phyloP scores from a whole-genome alignment of 2,329 filamentous ascomycete genomes.

The Albifimbria verrucaria region DNA sequence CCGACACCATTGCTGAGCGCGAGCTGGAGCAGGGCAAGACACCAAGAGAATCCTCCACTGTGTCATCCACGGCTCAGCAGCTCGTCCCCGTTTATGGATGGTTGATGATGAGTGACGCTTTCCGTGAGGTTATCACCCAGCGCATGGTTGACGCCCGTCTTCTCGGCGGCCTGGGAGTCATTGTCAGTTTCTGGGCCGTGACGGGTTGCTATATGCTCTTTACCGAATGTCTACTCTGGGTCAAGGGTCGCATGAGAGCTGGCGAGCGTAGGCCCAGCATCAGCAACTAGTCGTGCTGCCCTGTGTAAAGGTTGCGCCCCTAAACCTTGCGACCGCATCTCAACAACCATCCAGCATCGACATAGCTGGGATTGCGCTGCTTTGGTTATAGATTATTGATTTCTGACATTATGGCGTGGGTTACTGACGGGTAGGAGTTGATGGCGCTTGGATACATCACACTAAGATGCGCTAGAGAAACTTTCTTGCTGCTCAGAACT shows the following conservation, averaged over 20 bases:
- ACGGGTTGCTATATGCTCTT: slow-evolving; percentile 48
- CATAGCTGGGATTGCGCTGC: no score
- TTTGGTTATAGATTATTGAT: neutral
- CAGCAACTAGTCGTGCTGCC: neutral
- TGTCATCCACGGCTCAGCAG: slow-evolving; percentile 21
- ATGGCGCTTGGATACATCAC: neutral
- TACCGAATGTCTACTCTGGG: slow-evolving; percentile 41
- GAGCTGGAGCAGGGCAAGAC: slow-evolving; percentile 25
- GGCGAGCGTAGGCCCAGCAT: slow-evolving; percentile 19
- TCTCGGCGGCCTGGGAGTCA: slow-evolving; percentile 42
- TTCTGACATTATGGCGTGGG: neutral
- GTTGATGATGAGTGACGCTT: slow-evolving; percentile 37
- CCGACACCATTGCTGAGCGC: slow-evolving; percentile 47
- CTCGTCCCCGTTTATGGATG: slow-evolving; percentile 41
- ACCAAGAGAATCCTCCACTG: slow-evolving; percentile 8
- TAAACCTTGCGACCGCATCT: no score
- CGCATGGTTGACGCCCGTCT: slow-evolving; percentile 41
- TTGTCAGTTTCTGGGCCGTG: slow-evolving; percentile 45
- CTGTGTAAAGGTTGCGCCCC: no score
- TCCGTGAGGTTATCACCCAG: slow-evolving; percentile 31
- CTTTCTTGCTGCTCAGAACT: no score
- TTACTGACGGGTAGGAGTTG: neutral
- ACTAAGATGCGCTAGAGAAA: no score
- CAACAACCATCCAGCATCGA: no score
- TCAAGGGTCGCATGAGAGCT: slow-evolving; percentile 27